Base-by-base conservation (phyloP, 2,329 filamentous ascomycete species). In the Cladophialophora yegresii region DNA sequence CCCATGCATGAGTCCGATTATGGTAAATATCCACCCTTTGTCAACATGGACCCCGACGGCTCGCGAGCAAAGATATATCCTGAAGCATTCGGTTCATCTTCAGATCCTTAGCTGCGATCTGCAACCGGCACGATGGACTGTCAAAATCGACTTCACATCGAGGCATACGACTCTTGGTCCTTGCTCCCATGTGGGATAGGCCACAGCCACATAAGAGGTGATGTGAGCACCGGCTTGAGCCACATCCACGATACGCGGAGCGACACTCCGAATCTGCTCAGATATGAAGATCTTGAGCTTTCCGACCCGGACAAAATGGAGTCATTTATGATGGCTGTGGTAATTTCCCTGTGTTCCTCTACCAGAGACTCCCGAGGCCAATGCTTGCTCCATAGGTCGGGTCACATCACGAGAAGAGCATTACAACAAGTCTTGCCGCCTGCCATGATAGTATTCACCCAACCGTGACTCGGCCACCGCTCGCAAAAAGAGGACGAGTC, bases 281-380 rank as follows among this genome's bases (percentile, higher is more conserved):
- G 30, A 13, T 32, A 51, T 53, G 45, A 50, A 10, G 47, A 59
- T 12, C 36, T 36, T 33, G 45, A 26, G 28, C 47, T 50, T 49
- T 59, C 40, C 16, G 57, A 59, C n/a, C 12, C 57, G 1, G 45
- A 50, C 30, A 45, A 26, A 12, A 51, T 59, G 57, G 30, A 59
- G 16, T 40, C 22, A 22, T 28, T 59, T 30, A 12, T 50, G 4
- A 50, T 59, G 8, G 47, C 28, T 33, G 26, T 59, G 57, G 57
- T 59, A 51, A 36, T 13, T 9, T 51, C 3, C 30, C 33, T 30
- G 9, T 6, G 4, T 4, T n/a, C 10, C 20, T 6, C 36, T 20
- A 12, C 12, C 28, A 8, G 10, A 10, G 4, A 30, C 22, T 9
- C 20, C 12, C 4, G 23, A 40, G 30, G 30, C 28, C 51, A 26